phyloP scores from a whole-genome alignment of 139 green algal genomes.

The Prasinococcaceae sp. region DNA sequence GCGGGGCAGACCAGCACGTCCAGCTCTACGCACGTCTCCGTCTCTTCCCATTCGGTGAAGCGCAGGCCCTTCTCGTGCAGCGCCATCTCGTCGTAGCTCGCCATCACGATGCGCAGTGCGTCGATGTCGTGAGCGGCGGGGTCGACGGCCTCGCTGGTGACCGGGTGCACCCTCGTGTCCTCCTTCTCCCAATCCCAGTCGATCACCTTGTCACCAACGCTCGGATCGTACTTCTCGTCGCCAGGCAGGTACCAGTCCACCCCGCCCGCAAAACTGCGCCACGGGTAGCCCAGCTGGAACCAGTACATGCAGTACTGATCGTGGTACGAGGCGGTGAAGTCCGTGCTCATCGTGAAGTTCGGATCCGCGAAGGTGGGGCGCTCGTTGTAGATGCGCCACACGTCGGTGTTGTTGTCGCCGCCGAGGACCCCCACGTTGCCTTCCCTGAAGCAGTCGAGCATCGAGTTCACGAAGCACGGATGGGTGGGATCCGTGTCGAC shows the following conservation, averaged over 20 bases:
- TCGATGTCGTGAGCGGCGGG: background rate
- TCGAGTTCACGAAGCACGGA: background rate
- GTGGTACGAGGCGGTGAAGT: background rate
- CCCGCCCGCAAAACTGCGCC: background rate
- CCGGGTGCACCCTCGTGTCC: too few relatives aligned
- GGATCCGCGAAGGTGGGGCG: background rate
- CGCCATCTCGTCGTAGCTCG: background rate
- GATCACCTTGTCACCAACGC: too few relatives aligned
- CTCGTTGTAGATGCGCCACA: background rate
- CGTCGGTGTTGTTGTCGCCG: background rate
- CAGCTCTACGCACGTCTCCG: background rate
- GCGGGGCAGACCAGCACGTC: too few relatives aligned
- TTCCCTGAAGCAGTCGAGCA: background rate
- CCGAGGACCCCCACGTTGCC: background rate
- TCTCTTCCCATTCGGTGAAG: background rate
- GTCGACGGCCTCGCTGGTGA: background rate
- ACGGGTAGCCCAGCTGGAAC: background rate
- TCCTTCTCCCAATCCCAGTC: too few relatives aligned
- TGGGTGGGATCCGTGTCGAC: background rate
- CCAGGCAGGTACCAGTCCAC: too few relatives aligned
- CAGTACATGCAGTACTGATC: background rate
- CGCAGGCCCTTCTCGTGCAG: background rate
- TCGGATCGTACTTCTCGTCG: too few relatives aligned
- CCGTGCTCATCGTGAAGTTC: background rate
- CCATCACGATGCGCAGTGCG: background rate